Conservation (phyloP, 345 rosid species). For the Syzygium jambos region DNA sequence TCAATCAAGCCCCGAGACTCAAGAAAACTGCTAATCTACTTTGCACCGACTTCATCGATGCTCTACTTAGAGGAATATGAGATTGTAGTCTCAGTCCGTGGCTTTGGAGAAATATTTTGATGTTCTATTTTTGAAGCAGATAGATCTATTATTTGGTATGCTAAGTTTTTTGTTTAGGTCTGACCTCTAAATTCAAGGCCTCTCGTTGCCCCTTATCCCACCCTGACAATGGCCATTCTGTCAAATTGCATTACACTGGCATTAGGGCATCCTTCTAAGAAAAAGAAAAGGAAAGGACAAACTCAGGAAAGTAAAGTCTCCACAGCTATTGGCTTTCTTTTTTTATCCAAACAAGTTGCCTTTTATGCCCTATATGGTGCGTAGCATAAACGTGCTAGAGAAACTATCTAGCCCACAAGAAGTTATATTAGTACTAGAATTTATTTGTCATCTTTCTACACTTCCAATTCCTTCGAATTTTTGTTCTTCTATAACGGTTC, state of each 20-base stretch:
- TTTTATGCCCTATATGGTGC: background rate
- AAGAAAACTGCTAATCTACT: background rate
- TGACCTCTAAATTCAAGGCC: background rate
- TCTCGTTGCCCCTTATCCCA: background rate
- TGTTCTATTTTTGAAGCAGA: background rate
- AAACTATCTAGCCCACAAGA: background rate
- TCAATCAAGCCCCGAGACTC: background rate
- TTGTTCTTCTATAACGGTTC: background rate
- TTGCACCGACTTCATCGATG: background rate
- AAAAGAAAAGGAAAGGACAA: background rate
- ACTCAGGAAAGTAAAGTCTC: background rate
- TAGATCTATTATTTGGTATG: background rate
- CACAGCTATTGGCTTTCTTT: background rate
- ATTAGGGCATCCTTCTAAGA: background rate
- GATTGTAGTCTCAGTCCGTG: background rate
- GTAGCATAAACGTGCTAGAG: background rate
- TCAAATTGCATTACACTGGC: background rate
- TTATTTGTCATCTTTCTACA: background rate
- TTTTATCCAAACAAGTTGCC: background rate
- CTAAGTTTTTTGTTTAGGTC: background rate
- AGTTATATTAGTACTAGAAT: background rate
- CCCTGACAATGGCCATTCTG: background rate
- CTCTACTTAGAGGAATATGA: background rate
- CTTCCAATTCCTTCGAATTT: background rate
- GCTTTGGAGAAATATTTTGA: background rate